Conservation (phyloP, 805 yeast species). For the Brettanomyces bruxellensis region DNA sequence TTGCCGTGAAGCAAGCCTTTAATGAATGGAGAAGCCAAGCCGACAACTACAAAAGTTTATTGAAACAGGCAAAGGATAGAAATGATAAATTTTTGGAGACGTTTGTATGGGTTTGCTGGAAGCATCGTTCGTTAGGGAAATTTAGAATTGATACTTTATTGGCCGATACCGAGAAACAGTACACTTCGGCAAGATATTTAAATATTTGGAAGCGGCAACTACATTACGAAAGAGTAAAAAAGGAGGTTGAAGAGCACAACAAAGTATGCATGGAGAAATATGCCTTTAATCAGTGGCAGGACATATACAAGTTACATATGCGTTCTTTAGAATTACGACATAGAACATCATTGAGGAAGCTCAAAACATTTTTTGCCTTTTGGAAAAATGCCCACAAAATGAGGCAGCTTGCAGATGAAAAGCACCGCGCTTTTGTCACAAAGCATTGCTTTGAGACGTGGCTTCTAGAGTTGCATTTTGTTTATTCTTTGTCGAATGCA, state of each 20-base stretch:
- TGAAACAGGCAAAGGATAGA: not conserved
- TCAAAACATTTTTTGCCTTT: not conserved
- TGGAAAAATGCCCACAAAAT: not conserved
- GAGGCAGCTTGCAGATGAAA: not conserved
- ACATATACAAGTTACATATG: not conserved
- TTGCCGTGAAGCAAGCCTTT: slow-evolving; percentile 3
- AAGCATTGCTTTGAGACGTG: not conserved
- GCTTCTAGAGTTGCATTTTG: not conserved
- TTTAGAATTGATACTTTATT: not conserved
- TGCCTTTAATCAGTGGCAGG: not conserved
- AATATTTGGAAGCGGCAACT: not conserved
- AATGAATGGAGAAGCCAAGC: slow-evolving; percentile 3
- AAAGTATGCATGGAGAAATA: not conserved
- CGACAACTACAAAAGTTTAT: not conserved
- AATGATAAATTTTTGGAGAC: not conserved
- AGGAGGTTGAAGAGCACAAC: not conserved
- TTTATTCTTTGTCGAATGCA: not conserved
- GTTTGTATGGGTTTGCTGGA: not conserved
- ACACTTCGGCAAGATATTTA: not conserved
- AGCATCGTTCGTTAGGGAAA: not conserved
- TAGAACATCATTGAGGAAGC: too few species aligned
- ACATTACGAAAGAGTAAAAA: not conserved
- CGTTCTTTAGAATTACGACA: not conserved
- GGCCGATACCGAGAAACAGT: not conserved
- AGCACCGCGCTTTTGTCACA: not conserved